Conservation (phyloP, 495 filamentous ascomycete genomes). For the Penicillium parvum region DNA sequence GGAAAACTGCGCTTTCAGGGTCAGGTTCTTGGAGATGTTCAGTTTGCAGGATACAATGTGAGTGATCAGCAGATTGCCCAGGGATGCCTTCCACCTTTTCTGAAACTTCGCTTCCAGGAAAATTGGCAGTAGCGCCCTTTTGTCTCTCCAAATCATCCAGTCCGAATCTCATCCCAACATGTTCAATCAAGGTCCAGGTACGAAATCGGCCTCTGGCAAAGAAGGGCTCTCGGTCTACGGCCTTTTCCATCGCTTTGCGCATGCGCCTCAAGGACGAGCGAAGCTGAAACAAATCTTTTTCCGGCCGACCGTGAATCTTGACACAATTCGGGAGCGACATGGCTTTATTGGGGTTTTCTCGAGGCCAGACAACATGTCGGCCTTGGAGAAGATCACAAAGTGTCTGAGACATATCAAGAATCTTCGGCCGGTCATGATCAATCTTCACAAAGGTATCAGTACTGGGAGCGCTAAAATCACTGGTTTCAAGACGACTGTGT, state of each 20-base stretch:
- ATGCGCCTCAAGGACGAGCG: slow-evolving; percentile 74
- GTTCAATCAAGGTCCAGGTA: slow-evolving; percentile 72
- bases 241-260: slow-evolving; percentile 71
- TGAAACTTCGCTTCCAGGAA: slow-evolving; percentile 46
- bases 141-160: slow-evolving; percentile 81
- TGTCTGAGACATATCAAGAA: slow-evolving; percentile 74
- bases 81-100: not conserved
- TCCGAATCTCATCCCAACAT: slow-evolving; percentile 81
- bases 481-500: slow-evolving; percentile 62
- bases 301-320: slow-evolving; percentile 66
- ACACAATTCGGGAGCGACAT: slow-evolving; percentile 70
- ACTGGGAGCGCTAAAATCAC: slow-evolving; percentile 52
- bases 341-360: slow-evolving; percentile 64
- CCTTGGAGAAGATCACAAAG: slow-evolving; percentile 54
- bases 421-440: slow-evolving; percentile 63
- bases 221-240: slow-evolving; percentile 89
- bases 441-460: slow-evolving; percentile 72
- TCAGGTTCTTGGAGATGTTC: slow-evolving; percentile 73
- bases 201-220: slow-evolving; percentile 66
- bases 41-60: slow-evolving; percentile 71
- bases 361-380: slow-evolving; percentile 60
- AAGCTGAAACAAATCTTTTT: slow-evolving; percentile 80
- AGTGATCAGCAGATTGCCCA: slow-evolving; percentile 6
- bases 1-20: slow-evolving; percentile 47
- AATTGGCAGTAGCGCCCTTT: slow-evolving; percentile 73